Conservation (phyloP, 164 flowering plant genomes). For the Magnolia sinica region DNA sequence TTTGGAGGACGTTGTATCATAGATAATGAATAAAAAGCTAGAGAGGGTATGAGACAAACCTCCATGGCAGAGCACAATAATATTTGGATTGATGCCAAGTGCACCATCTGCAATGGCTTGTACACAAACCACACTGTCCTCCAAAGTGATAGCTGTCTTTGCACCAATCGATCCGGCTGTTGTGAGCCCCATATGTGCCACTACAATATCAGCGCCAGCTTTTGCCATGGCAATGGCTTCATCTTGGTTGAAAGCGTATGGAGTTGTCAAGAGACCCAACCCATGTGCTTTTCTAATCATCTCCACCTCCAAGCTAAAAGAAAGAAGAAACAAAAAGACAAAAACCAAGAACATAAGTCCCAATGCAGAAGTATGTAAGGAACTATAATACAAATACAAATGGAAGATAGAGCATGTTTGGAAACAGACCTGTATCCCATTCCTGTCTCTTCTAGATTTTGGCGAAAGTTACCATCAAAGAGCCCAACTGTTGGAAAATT, state of each 20-base stretch:
- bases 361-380: background rate
- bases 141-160: conserved; percentile 72
- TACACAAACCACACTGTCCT: conserved; percentile 73
- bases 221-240: conserved; percentile 90
- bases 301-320: conserved; percentile 79
- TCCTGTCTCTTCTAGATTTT: conserved; percentile 96
- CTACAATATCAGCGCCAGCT: conserved; percentile 93
- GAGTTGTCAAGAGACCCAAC: conserved; percentile 88
- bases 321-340: conserved; percentile 5
- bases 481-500: conserved; percentile 98
- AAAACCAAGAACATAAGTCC: background rate
- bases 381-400: background rate
- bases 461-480: conserved; percentile 91
- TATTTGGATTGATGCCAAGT: conserved; percentile 55
- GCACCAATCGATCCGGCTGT: conserved; percentile 96
- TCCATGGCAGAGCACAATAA: conserved; percentile 94
- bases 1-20: too few species aligned
- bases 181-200: conserved; percentile 98
- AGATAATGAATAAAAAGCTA: background rate
- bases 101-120: conserved; percentile 95
- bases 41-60: conserved; percentile 31
- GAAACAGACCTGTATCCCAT: conserved; percentile 83
- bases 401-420: background rate
- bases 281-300: conserved; percentile 86
- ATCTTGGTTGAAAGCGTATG: conserved; percentile 79